Evolutionary conservation across 306 rosid species (phyloP), one percentile per base, ranked within the genome.

Genomic region (Fragaria iinumae): DNA sequence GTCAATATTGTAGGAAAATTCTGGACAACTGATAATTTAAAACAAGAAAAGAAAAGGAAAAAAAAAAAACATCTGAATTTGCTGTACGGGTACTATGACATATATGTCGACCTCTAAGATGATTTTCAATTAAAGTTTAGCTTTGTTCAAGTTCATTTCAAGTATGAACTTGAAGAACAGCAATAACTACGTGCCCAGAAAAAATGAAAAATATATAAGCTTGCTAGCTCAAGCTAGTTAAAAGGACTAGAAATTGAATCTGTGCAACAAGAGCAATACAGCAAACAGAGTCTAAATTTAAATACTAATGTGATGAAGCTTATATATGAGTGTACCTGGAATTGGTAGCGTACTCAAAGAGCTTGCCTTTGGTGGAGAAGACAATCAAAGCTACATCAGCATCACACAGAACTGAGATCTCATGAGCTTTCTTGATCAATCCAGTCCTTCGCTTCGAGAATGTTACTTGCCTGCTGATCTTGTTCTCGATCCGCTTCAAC

Each of bases 401-500:
- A 78, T 92, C 97, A 38, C 97, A 92, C 0, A 92, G 89, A 25
- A 90, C 93, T 4, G 96, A 90, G 82, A 92, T 90, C 90, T 92
- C 97, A 55, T 87, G 80, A 23, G 97, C 97, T 77, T 92, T 92
- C 83, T 92, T 92, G n/a, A 85, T 78, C 39, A 92, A 60, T 3
- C 97, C 97, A 0, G 72, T 81, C 81, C 91, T 76, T 8, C 97
- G 78, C 86, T 92, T 92, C 0, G 97, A 92, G 52, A 92, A 92
- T 4, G 97, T 92, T 9, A 92, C 97, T 84, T 92, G 97, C 44
- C 96, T 81, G 45, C 88, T 92, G 69, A 86, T 89, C 76, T 90
- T 92, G 92, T 90, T 89, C 91, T 92, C 96, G 83, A 92, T 92
- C 84, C 89, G 88, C 89, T 83, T 90, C 78, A 92, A 72, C 83